Conservation (phyloP, 1,284 basidiomycete species). For the Exobasidium rhododendri region DNA sequence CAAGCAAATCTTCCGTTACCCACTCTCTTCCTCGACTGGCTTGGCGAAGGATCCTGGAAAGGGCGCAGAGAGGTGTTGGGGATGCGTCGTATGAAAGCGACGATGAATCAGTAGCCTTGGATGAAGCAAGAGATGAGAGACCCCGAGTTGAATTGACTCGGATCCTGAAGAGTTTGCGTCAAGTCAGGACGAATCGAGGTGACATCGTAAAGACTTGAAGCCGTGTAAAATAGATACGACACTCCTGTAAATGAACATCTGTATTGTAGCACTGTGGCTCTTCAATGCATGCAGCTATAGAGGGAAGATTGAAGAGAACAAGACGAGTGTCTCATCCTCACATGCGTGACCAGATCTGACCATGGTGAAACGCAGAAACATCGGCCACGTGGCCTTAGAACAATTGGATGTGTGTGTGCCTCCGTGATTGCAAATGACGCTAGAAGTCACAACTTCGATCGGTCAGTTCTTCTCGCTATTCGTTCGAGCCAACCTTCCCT, state of each 20-base stretch:
- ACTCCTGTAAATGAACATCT: no score
- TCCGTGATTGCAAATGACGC: not conserved
- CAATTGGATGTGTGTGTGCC: no score
- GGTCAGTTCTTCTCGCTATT: not conserved
- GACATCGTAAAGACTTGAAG: constrained; percentile 1
- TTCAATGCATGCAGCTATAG: no score
- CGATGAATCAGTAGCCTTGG: constrained; percentile 36
- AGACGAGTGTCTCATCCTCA: no score
- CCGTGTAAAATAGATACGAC: not conserved
- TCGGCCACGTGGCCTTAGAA: not conserved
- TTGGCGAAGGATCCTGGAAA: constrained; percentile 43
- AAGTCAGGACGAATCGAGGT: constrained; percentile 13
- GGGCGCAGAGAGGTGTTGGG: constrained; percentile 42
- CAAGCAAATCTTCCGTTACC: no score
- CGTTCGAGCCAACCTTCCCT: not conserved
- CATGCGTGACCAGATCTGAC: no score
- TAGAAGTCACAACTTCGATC: no score
- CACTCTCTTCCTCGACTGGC: constrained; percentile 29
- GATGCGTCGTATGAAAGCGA: constrained; percentile 47
- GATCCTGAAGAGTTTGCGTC: constrained; percentile 29
- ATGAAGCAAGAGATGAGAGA: constrained; percentile 36
- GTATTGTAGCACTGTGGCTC: no score
- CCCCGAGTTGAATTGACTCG: constrained; percentile 30
- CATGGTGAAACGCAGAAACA: no score
- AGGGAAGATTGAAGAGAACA: no score